Base-by-base conservation (phyloP, 305 asterid genomes). In the Solanum hybrid region DNA sequence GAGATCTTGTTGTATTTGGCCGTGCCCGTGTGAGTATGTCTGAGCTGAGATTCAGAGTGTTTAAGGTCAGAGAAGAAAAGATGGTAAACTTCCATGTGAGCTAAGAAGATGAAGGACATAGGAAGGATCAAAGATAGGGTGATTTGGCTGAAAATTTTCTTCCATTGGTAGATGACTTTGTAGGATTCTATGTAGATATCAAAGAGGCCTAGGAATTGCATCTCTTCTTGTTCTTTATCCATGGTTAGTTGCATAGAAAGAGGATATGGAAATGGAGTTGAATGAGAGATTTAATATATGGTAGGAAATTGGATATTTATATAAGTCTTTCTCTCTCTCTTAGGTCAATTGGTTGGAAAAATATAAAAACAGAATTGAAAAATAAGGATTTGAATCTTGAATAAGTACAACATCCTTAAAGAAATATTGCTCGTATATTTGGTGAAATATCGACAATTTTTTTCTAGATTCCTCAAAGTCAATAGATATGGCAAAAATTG, bases 171-270 rank as follows among this genome's bases (percentile, higher is more conserved):
- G 19, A 94, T 89, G 19, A 95, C 89, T 37, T 92, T 93, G 94
- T 78, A 92, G 89, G 95, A 72, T 91, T 95, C 95, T 37, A 27
- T 4, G 77, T 91, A 91, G 90, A 95, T 91, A 26, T 93, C 95
- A 24, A 93, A 90, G 71, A 95, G 89, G 64, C 95, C 93, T 13
- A 95, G 89, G 32, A 91, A 92, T 86, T 91, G 94, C 90, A 93
- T 92, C 73, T 95, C 95, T 89, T 95, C 96, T 86, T 91, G 96
- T 12, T 92, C 97, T 91, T 79, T 91, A 7, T 95, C 95, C 97
- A 94, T 93, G 85, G 56, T 45, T 40, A 14, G 38, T 85, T 37
- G 38, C 6, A 11, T 13, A 72, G 42, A 71, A 71, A 73, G 45
- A 71, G 37, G 85, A 87, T 79, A 42, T 81, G 86, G 73, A 82